Percentiles rank a stretch among this genome's conserved stretches.
Evolutionary conservation across 1,139 yeast genomes (phyloP).

Genomic region (Geotrichum bryndzae): DNA sequence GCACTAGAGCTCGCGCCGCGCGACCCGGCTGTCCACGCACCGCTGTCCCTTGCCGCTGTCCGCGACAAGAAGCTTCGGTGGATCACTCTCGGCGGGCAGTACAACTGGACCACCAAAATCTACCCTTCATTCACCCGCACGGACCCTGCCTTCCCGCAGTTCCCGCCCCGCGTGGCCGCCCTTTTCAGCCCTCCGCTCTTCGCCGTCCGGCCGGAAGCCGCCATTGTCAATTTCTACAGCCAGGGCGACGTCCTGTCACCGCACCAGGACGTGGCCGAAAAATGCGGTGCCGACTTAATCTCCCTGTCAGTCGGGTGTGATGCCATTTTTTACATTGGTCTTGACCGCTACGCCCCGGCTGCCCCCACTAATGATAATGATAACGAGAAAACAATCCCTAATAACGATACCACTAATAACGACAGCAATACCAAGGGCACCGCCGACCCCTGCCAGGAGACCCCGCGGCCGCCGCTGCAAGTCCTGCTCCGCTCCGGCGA

Average conservation of each 20-base stretch:
- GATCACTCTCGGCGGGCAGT: constrained; percentile 45
- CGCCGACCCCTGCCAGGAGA: neutral
- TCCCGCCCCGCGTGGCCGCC: constrained; percentile 32
- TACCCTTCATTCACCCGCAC: constrained; percentile 38
- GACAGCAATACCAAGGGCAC: neutral
- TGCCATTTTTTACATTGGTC: constrained; percentile 36
- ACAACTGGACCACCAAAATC: constrained; percentile 41
- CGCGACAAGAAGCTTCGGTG: constrained; percentile 36
- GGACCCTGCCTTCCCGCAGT: constrained; percentile 34
- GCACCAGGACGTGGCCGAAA: constrained; percentile 44
- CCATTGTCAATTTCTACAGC: constrained; percentile 41
- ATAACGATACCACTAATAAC: too few relatives aligned
- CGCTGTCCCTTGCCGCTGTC: constrained; percentile 15
- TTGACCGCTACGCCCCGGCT: constrained; percentile 4
- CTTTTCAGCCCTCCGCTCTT: constrained; percentile 26
- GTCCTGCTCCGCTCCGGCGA: constrained; percentile 38
- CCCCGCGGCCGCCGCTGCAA: constrained; percentile 29
- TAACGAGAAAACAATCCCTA: neutral
- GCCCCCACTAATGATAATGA: constrained; percentile 2
- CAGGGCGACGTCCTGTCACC: constrained; percentile 42
- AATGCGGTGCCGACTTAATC: constrained; percentile 34
- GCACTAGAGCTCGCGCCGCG: neutral
- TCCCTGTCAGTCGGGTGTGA: constrained; percentile 39
- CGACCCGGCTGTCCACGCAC: constrained; percentile 8
- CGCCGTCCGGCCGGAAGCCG: constrained; percentile 37